These are phyloP conservation scores for Suillus plorans DNA, from an alignment of 768 basidiomycete genomes.

Conservation along the genomic window DNA sequence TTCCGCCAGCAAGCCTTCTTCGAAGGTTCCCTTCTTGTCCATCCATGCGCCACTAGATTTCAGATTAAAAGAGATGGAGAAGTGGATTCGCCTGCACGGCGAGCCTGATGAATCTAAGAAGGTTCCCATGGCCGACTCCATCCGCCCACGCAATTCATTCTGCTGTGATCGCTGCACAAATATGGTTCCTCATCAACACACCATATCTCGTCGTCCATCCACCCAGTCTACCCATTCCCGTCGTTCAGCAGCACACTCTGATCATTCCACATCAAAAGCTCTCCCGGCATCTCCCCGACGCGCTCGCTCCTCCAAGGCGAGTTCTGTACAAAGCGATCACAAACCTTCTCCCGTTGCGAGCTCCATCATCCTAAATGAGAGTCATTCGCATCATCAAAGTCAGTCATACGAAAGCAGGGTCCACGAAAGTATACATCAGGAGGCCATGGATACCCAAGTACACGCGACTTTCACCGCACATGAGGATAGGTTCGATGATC, in stretches of 20 bases:
- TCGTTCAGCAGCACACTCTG: slow-evolving; percentile 20
- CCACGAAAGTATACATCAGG: slow-evolving; percentile 18
- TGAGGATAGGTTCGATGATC: slow-evolving; percentile 10
- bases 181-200: slow-evolving; percentile 32
- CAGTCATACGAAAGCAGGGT: slow-evolving; percentile 14
- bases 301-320: slow-evolving; percentile 13
- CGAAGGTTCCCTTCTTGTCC: slow-evolving; percentile 56
- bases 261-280: slow-evolving; percentile 14
- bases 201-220: slow-evolving; percentile 28
- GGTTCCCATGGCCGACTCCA: slow-evolving; percentile 16
- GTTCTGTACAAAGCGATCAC: slow-evolving; percentile 1
- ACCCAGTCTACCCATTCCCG: slow-evolving; percentile 23
- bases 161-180: slow-evolving; percentile 36
- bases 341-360: slow-evolving; percentile 15
- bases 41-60: slow-evolving; percentile 71
- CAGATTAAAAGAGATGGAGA: slow-evolving; percentile 76
- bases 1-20: slow-evolving; percentile 38
- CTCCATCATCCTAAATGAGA: slow-evolving; percentile 14
- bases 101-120: slow-evolving; percentile 22
- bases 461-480: not conserved
- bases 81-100: slow-evolving; percentile 62
- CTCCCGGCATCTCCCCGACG: slow-evolving; percentile 20
- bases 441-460: not conserved
- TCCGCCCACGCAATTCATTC: slow-evolving; percentile 29
- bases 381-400: slow-evolving; percentile 11